These are phyloP conservation scores for Oryza rufipogon DNA, from an alignment of 176 grass and related monocot species.

Conservation along the genomic window DNA sequence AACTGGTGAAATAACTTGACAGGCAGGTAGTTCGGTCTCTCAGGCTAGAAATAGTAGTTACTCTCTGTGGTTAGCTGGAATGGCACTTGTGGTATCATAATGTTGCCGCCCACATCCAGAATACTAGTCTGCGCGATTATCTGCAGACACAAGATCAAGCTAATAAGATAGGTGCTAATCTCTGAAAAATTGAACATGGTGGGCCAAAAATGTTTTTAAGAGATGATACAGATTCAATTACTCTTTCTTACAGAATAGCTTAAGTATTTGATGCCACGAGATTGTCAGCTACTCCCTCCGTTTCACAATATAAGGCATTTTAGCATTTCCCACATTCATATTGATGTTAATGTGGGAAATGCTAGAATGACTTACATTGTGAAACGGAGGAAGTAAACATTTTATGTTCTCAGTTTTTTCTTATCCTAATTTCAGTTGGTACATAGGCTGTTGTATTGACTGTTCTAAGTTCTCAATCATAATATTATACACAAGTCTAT, in stretches of 20 bases:
- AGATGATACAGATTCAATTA: neutral
- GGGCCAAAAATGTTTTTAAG: neutral
- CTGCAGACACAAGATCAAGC: conserved; percentile 39
- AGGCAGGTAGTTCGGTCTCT: neutral
- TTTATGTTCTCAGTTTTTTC: neutral
- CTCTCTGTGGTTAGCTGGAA: conserved; percentile 39
- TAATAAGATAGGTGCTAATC: neutral
- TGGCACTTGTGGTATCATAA: conserved; percentile 40
- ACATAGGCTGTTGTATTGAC: neutral
- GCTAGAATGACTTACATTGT: no score
- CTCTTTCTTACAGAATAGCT: neutral
- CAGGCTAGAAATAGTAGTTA: conserved; percentile 34
- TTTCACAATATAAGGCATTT: no score
- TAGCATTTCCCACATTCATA: no score
- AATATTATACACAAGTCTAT: neutral
- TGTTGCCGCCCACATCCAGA: conserved; percentile 20
- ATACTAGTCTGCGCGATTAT: conserved; percentile 54
- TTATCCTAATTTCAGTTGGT: neutral
- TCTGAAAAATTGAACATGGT: neutral
- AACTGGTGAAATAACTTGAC: conserved; percentile 8
- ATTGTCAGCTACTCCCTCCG: no score
- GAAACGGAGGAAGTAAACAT: no score
- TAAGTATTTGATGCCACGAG: neutral
- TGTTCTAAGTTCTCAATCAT: neutral
- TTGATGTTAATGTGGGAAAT: no score